Evolutionary conservation across 2,329 filamentous ascomycete species (phyloP), one percentile per base, ranked within the genome.

Genomic region (Diaporthe capsici): DNA sequence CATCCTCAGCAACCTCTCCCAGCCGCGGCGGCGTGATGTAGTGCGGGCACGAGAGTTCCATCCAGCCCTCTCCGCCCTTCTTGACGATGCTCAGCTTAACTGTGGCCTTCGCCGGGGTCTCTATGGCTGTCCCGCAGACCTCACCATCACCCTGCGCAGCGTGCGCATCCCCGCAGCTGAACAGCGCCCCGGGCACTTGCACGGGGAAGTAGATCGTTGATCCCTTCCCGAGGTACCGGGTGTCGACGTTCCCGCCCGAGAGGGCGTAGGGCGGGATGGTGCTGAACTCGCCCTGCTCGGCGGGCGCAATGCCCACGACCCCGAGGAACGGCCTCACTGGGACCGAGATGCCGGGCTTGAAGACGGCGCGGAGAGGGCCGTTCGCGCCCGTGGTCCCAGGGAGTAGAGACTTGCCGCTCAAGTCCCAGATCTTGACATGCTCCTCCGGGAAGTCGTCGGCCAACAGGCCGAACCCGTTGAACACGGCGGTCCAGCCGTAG

Each of bases 241-340:
- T 89, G 80, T 90, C 89, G 65, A 90, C 84, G 78, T 90, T 90
- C n/a, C 88, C 88, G 65, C 89, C 88, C 4, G 85, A 87, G 37
- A 86, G 58, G 2, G 78, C 83, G 67, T 86, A 86, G 0, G 88
- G 88, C 34, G 88, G 88, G 25, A 90, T 87, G 4, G 86, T 89
- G 37, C 84, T 84, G 71, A 88, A 85, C 61, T 88, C 85, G 37
- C 85, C 87, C 31, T 84, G 81, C 15, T 81, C 82, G 13, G 83
- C 85, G 0, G 86, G 88, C 0, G 88, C 88, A 7, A 90, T 82
- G 44, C 88, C 89, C 77, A 90, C 86, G 42, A 89, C 84, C 28
- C 89, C 89, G 13, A 90, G 82, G 79, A 90, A 90, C 0, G 89
- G 88, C 31, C 85, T 82, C 15, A 89, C 82, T 1, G 88, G 87